Conservation (phyloP, 148 eudicot species). For the Arbutus unedo region DNA sequence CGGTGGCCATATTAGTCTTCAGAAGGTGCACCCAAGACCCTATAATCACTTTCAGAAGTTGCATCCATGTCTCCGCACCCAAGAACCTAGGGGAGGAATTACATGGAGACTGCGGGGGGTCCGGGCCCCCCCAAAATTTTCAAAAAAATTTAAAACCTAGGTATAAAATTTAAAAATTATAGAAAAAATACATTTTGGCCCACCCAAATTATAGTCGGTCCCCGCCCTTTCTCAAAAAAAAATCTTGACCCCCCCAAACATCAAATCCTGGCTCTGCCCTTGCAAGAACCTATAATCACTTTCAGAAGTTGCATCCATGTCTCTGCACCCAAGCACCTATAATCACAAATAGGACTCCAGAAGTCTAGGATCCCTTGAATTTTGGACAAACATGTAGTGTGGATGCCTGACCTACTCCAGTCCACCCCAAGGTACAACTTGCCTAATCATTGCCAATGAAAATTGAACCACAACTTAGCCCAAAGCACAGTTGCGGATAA, state of each 20-base stretch:
- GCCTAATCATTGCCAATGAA: not conserved
- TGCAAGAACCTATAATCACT: not conserved
- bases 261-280: no score
- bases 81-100: no score
- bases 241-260: no score
- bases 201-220: no score
- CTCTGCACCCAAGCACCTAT: not conserved
- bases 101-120: no score
- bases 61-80: not conserved
- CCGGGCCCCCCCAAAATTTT: no score
- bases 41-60: not conserved
- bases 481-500: not conserved
- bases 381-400: not conserved
- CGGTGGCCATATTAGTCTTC: not conserved
- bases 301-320: not conserved
- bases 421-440: not conserved
- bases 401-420: not conserved
- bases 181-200: no score
- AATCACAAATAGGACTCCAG: not conserved
- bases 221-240: no score
- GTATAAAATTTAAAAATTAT: no score
- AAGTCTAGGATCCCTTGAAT: not conserved
- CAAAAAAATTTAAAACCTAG: no score
- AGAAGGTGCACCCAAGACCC: not conserved
- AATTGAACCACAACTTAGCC: not conserved